A percentile compares a stretch with the other conserved stretches of the same genome.
Evolutionary conservation across 192 early-diverging fungal genomes (phyloP).

Genomic region (Spizellomyces punctatus): DNA sequence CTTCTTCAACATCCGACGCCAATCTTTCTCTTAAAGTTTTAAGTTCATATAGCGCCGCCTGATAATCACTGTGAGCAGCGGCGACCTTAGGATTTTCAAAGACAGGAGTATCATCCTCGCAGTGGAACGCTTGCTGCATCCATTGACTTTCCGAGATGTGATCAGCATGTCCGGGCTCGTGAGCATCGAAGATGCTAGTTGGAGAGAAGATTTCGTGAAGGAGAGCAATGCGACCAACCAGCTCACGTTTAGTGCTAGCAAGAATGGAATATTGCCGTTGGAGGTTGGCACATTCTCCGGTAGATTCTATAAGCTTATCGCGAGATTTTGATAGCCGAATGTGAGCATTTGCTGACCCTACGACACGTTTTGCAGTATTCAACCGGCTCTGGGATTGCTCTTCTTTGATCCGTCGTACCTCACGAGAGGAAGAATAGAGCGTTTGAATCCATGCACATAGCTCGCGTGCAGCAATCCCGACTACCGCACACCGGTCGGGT

Average conservation of each 20-base stretch:
- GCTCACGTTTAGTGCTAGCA: conserved; percentile 3
- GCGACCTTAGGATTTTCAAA: conserved; percentile 16
- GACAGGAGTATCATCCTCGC: conserved; percentile 10
- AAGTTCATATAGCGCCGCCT: conserved; percentile 5
- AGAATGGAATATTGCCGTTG: not conserved
- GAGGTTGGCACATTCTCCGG: not conserved
- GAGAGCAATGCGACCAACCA: conserved; percentile 13
- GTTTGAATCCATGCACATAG: not conserved
- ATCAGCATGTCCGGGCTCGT: conserved; percentile 6
- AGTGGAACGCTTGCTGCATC: conserved; percentile 34
- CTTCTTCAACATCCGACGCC: conserved; percentile 5
- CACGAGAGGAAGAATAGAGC: not conserved
- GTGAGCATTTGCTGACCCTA: not conserved
- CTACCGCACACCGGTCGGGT: not conserved
- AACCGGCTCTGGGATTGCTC: not conserved
- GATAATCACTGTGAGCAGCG: conserved; percentile 11
- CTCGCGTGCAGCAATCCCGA: not conserved
- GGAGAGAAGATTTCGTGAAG: conserved; percentile 16
- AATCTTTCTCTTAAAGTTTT: not conserved
- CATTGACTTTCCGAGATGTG: conserved; percentile 28
- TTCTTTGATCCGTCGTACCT: not conserved
- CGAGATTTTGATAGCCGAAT: not conserved
- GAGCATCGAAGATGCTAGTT: conserved; percentile 10
- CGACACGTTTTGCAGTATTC: not conserved
- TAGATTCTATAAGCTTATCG: not conserved